These are phyloP conservation scores for Aegilops umbellulata DNA, from an alignment of 176 grass and related monocot genomes.

Conservation along the genomic window DNA sequence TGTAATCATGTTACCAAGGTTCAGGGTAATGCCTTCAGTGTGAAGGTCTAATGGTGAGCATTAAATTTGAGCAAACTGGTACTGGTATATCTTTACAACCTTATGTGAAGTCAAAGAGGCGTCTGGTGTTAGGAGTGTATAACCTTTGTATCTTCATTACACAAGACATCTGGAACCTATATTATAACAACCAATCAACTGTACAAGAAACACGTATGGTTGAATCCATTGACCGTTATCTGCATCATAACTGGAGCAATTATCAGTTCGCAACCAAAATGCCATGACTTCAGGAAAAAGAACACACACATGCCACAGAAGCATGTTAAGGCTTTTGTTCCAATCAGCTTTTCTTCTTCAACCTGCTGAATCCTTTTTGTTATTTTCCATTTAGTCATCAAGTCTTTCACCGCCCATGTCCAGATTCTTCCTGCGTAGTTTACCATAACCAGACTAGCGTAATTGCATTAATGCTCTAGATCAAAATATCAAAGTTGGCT, in stretches of 20 bases:
- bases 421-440: background rate
- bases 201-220: background rate
- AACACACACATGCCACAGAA: background rate
- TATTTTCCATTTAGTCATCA: rapidly evolving
- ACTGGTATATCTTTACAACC: too few relatives aligned
- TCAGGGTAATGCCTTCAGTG: background rate
- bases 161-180: background rate
- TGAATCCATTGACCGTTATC: background rate
- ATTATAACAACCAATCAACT: background rate
- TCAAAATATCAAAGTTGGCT: background rate
- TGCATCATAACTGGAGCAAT: too few relatives aligned
- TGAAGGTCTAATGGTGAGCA: background rate
- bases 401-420: background rate
- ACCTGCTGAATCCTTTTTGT: background rate
- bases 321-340: background rate
- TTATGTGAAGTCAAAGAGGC: background rate
- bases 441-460: too few relatives aligned
- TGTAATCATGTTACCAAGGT: background rate
- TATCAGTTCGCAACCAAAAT: background rate
- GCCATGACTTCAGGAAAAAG: background rate
- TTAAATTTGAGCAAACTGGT: background rate
- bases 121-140: background rate
- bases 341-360: background rate
- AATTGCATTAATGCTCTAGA: background rate
- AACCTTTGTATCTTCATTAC: background rate